Evolutionary conservation across 495 filamentous ascomycete species (phyloP), one percentile per base, ranked within the genome.

Genomic region (Neurospora sp.): DNA sequence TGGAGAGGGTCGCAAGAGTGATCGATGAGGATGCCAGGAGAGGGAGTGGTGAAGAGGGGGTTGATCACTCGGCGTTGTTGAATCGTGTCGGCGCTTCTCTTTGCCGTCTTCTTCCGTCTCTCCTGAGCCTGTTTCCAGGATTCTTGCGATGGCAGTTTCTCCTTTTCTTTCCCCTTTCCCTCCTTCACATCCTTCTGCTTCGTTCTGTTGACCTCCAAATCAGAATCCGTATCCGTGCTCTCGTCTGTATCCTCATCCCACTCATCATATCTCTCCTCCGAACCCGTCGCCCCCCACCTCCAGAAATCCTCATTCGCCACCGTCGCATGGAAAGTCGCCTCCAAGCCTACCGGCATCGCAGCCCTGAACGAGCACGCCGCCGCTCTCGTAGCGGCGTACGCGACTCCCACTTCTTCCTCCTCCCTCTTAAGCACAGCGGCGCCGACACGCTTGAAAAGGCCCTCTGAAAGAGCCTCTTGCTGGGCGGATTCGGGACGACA

Each of bases 1-100:
- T 73, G 35, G 46, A 79, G 69, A 12, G 80, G 80, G 23, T 80
- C 77, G 8, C 72, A 73, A 20, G 73, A 74, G 41, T 77, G 75
- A 70, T 80, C 73, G 69, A 80, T 71, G 37, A 49, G 71, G 8
- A 62, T 23, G 2, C 42, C 40, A 4, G n/a, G n/a, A 10, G 54
- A 42, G 4, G 69, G 27, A 3, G 73, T 73, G 4, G 54, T 70
- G 74, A 78, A 76, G 27, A 77, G 31, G 0, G 76, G 79, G 39
- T 80, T 82, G 16, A 75, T 71, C 20, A 60, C 20, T 27, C 20
- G 20, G 1, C 11, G 10, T 54, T 2, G 20, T 35, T 35, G 35
- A 11, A 60, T 14, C 10, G 10, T 14, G 49, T 31, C 49, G 10
- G 20, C 11, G 0, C 49, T 14, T 1, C 5, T 14, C 11, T 27